phyloP scores from a whole-genome alignment of 768 basidiomycete genomes.

The Trametes cingulata region DNA sequence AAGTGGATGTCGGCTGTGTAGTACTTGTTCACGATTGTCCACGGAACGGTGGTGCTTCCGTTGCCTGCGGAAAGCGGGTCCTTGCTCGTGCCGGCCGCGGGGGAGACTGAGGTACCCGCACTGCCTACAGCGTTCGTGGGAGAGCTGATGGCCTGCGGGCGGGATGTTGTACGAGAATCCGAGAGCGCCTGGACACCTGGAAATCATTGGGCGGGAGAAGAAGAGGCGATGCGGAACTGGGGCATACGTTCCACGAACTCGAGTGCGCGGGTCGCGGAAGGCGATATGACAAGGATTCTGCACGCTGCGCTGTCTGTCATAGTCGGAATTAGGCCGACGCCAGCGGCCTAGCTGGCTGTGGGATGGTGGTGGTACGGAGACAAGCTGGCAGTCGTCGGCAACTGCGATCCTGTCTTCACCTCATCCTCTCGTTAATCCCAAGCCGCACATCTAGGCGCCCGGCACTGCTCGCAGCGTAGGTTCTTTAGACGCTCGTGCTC shows the following conservation, averaged over 20 bases:
- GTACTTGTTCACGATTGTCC: conserved; percentile 81
- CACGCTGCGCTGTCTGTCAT: conserved; percentile 21
- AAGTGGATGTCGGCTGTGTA: conserved; percentile 80
- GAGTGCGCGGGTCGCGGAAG: conserved; percentile 27
- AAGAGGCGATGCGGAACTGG: conserved; percentile 12
- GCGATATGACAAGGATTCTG: conserved; percentile 30
- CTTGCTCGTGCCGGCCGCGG: not conserved
- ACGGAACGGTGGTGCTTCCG: conserved; percentile 46
- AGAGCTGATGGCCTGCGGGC: not conserved
- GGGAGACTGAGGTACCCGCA: not conserved
- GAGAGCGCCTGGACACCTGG: conserved; percentile 31
- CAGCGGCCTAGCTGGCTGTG: not conserved
- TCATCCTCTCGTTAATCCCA: no score
- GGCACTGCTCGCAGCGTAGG: not conserved
- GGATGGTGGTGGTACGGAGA: not conserved
- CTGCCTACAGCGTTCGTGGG: not conserved
- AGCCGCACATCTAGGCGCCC: no score
- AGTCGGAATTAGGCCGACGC: no score
- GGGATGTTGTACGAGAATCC: not conserved
- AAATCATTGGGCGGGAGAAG: conserved; percentile 14
- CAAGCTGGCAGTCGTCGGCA: not conserved
- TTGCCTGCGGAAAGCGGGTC: conserved; percentile 5
- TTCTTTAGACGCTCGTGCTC: not conserved
- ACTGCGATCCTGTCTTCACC: not conserved
- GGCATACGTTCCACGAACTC: conserved; percentile 33